These are phyloP conservation scores for Penicillium sp. DNA, from an alignment of 2,329 filamentous ascomycete species.

Conservation along the genomic window DNA sequence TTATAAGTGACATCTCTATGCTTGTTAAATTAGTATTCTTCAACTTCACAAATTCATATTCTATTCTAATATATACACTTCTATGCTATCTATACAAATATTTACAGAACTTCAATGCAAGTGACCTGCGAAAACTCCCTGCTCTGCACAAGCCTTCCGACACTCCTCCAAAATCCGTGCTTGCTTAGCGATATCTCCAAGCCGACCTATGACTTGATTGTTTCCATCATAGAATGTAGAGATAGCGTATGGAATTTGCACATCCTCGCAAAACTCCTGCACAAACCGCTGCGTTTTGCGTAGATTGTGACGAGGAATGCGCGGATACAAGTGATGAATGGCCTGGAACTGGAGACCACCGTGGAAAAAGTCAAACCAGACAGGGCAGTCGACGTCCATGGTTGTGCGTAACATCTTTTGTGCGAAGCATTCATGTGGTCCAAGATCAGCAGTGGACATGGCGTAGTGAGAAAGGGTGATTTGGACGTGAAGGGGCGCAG, in stretches of 20 bases:
- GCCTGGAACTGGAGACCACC: slow-evolving; percentile 87
- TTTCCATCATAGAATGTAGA: too few relatives aligned
- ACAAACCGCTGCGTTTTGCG: slow-evolving; percentile 71
- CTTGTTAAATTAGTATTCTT: too few relatives aligned
- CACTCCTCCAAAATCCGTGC: slow-evolving; percentile 73
- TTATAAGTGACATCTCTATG: too few relatives aligned
- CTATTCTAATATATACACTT: too few relatives aligned
- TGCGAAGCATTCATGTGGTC: slow-evolving; percentile 78
- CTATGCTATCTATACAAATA: too few relatives aligned
- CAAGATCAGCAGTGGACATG: slow-evolving; percentile 85
- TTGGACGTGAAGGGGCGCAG: slow-evolving; percentile 78
- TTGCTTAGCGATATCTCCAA: slow-evolving; percentile 76
- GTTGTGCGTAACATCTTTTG: slow-evolving; percentile 89
- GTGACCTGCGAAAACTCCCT: slow-evolving; percentile 22
- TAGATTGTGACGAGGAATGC: slow-evolving; percentile 80
- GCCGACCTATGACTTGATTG: slow-evolving; percentile 70
- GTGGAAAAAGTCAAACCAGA: slow-evolving; percentile 85
- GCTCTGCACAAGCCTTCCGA: slow-evolving; percentile 45
- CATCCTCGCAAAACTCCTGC: slow-evolving; percentile 75
- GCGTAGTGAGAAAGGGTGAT: slow-evolving; percentile 90
- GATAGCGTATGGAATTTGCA: slow-evolving; percentile 81
- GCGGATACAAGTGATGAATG: slow-evolving; percentile 79
- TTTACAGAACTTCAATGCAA: slow-evolving; percentile 27
- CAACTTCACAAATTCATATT: too few relatives aligned
- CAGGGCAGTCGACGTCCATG: slow-evolving; percentile 86